Evolutionary conservation across 2,329 filamentous ascomycete genomes (phyloP).

Genomic region (Colletotrichum cuscutae): DNA sequence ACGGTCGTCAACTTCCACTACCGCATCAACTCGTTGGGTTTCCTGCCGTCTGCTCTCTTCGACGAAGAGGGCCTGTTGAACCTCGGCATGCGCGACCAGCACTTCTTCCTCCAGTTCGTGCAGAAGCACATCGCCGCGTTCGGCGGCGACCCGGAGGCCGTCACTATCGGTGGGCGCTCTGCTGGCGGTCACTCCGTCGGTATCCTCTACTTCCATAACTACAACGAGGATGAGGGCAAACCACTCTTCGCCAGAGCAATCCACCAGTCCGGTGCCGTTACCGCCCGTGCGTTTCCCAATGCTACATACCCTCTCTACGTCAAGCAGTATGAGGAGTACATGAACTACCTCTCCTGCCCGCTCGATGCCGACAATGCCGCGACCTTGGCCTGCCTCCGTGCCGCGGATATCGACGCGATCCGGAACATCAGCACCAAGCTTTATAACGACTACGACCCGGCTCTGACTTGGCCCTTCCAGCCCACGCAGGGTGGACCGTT

Average conservation of each 20-base stretch:
- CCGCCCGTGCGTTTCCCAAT: slow-evolving; percentile 46
- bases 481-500: slow-evolving; percentile 56
- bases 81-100: slow-evolving; percentile 69
- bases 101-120: slow-evolving; percentile 70
- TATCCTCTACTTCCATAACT: slow-evolving; percentile 70
- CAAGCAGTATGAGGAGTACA: slow-evolving; percentile 62
- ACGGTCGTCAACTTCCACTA: slow-evolving; percentile 75
- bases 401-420: slow-evolving; percentile 62
- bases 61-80: slow-evolving; percentile 66
- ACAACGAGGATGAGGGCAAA: slow-evolving; percentile 68
- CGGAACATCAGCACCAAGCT: slow-evolving; percentile 67
- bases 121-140: slow-evolving; percentile 72
- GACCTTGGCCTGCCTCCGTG: slow-evolving; percentile 64
- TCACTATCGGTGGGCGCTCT: slow-evolving; percentile 73
- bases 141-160: slow-evolving; percentile 71
- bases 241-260: slow-evolving; percentile 73
- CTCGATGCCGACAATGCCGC: slow-evolving; percentile 56
- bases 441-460: slow-evolving; percentile 64
- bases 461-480: slow-evolving; percentile 66
- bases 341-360: slow-evolving; percentile 64
- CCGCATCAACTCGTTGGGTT: slow-evolving; percentile 70
- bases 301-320: slow-evolving; percentile 54
- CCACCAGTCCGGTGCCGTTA: slow-evolving; percentile 68
- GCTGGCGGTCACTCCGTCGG: slow-evolving; percentile 70
- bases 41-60: slow-evolving; percentile 66